Conservation (phyloP, 108 stramenopile species). For the Stephanodiscus triporus region DNA sequence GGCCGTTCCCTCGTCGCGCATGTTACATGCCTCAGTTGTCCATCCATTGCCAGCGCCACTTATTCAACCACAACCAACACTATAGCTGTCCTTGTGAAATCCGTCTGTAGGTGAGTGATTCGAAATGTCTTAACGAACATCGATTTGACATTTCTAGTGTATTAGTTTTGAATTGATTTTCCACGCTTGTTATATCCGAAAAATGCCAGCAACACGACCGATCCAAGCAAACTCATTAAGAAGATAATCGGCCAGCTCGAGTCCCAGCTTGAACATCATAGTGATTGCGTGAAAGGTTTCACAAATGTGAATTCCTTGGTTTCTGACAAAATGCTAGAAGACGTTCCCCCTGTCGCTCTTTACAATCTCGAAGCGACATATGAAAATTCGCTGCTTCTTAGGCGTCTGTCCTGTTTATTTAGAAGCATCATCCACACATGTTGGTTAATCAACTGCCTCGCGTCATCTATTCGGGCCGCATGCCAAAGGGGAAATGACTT, state of each 20-base stretch:
- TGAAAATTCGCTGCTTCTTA: slow-evolving; percentile 11
- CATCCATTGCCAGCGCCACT: slow-evolving; percentile 70
- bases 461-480: slow-evolving; percentile 62
- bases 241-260: slow-evolving; percentile 54
- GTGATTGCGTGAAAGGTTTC: slow-evolving; percentile 27
- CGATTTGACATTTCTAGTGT: background rate
- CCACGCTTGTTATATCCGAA: background rate
- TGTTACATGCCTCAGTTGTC: slow-evolving; percentile 75
- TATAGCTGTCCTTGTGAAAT: slow-evolving; percentile 64
- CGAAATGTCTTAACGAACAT: background rate
- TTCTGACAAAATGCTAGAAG: slow-evolving; percentile 54
- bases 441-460: slow-evolving; percentile 67
- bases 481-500: slow-evolving; percentile 57
- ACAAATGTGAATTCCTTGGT: slow-evolving; percentile 22
- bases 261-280: slow-evolving; percentile 35
- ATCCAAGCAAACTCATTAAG: slow-evolving; percentile 65
- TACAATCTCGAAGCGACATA: slow-evolving; percentile 41
- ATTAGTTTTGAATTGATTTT: background rate
- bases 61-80: slow-evolving; percentile 80
- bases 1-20: slow-evolving; percentile 76
- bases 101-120: slow-evolving; percentile 33
- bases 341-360: slow-evolving; percentile 60
- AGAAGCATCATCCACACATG: slow-evolving; percentile 58
- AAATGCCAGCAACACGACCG: slow-evolving; percentile 43
- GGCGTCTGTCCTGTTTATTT: slow-evolving; percentile 51